Evolutionary conservation across 441 rosid genomes (phyloP), one percentile per base, ranked within the genome.

Genomic region (Mallotus japonicus): DNA sequence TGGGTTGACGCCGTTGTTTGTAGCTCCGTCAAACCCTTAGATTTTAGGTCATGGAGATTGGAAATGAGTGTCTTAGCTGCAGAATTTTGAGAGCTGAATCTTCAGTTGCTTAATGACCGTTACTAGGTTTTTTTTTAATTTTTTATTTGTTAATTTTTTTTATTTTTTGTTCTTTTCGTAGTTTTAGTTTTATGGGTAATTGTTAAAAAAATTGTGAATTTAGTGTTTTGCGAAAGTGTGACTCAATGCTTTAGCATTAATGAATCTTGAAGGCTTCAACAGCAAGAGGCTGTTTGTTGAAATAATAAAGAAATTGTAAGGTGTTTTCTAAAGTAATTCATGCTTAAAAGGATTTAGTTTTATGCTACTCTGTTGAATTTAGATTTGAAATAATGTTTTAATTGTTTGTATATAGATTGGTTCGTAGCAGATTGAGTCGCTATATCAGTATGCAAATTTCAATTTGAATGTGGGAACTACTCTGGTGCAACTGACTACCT

Each of bases 1-100:
- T 95, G 99, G 99, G 76, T 92, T 67, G 99, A 95, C 79, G 97
- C 99, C 77, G 97, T 91, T 68, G 93, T 95, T 28, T 95, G 99
- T 77, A 89, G 95, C 80, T 87, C 97, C 72, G 87, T 80, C 78
- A 75, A 72, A 65, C 32, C 32, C 3, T 28, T 28, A 28, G 32
- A 28, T 28, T 28, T 28, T 28, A 1, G 3, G 1, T 28, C 32
- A 28, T 28, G 32, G 32, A 28, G 32, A 28, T 28, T 28, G 32
- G 32, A 28, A 28, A 28, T 28, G 3, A 28, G 32, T 28, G 32
- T 28, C 32, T 28, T 28, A 28, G 32, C 32, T 28, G 32, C 3
- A 28, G 32, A 28, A 28, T 28, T 28, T 79, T 91, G 73, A 80
- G 89, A 63, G 85, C 88, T 62, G 98, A 95, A 95, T 84, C 94